Base-by-base conservation (phyloP, 1,284 basidiomycete species). In the Microbotryum scabiosae region DNA sequence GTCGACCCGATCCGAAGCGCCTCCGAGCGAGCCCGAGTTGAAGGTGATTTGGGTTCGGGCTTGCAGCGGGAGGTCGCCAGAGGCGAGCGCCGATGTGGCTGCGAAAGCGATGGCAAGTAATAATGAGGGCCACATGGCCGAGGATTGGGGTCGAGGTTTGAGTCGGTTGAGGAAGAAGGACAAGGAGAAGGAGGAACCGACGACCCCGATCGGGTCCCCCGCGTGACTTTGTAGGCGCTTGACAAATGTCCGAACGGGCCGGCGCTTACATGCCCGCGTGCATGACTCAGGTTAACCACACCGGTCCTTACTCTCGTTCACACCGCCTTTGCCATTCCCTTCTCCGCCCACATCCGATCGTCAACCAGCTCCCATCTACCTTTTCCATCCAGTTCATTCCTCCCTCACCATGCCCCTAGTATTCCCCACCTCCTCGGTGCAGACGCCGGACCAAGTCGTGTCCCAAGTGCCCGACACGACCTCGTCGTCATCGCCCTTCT, bases 401-500 rank as follows among this genome's bases (percentile, higher is more conserved):
- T 8, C 45, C 36, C 10, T n/a, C 21, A 36, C 21, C 16, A 65
- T 65, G 64, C 60, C 60, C 18, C 46, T 64, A 8, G 51, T 64
- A 32, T 59, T 62, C 41, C 64, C 64, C 3, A 14, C 36, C n/a
- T 20, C 26, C 16, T 16, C 25, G 23, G 23, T 23, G 9, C 45
- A 53, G 23, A 41, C 54, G 4, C 64, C 64, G 20, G 49, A 60
- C 25, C 41, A 61, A 5, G 41, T 65, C 54, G 57, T 65, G 43
- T 7, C 30, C 16, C 49, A 57, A 21, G 21, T 61, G 41, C 63
- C 59, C 14, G 16, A 44, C 6, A 50, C 60, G 4, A 70, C 68
- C 58, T 70, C 74, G 2, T 68, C 73, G 16, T 71, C 73, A 3
- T 62, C 71, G 36, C 68, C 71, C 43, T 69, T 73, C 30, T 77